Evolutionary conservation across 495 filamentous ascomycete species (phyloP), one percentile per base, ranked within the genome.

Genomic region (Cetradonia linearis): DNA sequence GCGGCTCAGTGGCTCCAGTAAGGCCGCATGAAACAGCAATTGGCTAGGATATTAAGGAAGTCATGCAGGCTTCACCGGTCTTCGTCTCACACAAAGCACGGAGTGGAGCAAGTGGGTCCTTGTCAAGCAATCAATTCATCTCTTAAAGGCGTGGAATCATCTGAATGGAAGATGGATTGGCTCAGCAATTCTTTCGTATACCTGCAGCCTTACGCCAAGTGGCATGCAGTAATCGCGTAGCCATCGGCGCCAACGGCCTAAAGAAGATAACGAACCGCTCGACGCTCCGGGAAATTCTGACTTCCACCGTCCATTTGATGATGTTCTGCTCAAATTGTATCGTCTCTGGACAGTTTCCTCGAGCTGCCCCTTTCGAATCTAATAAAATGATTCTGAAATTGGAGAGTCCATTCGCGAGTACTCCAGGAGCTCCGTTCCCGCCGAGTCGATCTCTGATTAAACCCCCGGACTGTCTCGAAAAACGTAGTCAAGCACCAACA

Each of bases 121-220:
- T 1, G 20, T 23, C 31, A 31, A 34, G 31, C 2, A 13, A 53
- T 33, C 30, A 34, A 4, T 33, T 33, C 30, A 11, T 53, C 5
- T n/a, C n/a, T 13, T 9, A 9, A 34, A 34, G 23, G 50, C n/a
- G 50, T n/a, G 33, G 16, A 23, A 53, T 18, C 7, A 13, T 10
- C 18, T 30, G 18, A 31, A 5, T n/a, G 28, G 16, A 23, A 54
- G 50, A 33, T 11, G n/a, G 28, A 54, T 54, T 34, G 48, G 48
- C 20, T 34, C 33, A 54, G 50, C 31, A 34, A 54, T 20, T 54
- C 42, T 46, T n/a, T n/a, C 50, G 50, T 54, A 54, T 54, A 54
- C n/a, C 50, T 54, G 50, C 50, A 54, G 50, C 50, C 50, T 54
- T 54, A 54, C 50, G 50, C 50, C 50, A 54, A 54, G 50, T 54